Conservation (phyloP, 2,329 filamentous ascomycete genomes). For the Diplocarpon mali region DNA sequence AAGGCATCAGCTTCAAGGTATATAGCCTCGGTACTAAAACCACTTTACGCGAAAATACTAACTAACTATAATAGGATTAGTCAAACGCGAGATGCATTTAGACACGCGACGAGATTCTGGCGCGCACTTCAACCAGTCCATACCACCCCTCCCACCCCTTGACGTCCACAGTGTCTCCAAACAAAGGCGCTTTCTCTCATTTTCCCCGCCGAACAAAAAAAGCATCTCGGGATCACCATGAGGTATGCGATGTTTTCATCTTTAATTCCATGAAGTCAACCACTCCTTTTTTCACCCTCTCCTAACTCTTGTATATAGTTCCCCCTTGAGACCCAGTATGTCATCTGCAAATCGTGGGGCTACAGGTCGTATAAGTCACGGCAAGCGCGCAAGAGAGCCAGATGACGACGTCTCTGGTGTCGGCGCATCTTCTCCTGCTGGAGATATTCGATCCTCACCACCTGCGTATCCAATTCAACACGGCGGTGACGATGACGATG, state of each 20-base stretch:
- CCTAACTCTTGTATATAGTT: conserved; percentile 42
- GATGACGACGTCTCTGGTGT: conserved; percentile 48
- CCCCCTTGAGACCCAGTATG: conserved; percentile 70
- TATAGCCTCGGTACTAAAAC: conserved; percentile 2
- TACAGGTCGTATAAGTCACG: conserved; percentile 34
- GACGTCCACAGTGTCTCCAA: neutral
- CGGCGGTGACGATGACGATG: conserved; percentile 56
- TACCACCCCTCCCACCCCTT: neutral
- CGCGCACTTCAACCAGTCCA: conserved; percentile 1
- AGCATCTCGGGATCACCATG: conserved; percentile 16
- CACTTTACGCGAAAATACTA: conserved; percentile 16
- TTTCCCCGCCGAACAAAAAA: neutral
- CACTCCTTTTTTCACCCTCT: conserved; percentile 11
- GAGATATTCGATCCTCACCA: conserved; percentile 50
- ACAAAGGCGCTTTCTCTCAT: neutral
- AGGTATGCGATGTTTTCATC: conserved; percentile 23
- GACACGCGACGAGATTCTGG: conserved; percentile 2
- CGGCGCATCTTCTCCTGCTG: conserved; percentile 41
- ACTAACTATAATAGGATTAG: neutral
- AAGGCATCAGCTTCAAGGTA: conserved; percentile 7
- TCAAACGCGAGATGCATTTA: neutral
- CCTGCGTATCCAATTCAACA: conserved; percentile 52
- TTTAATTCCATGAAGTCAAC: neutral
- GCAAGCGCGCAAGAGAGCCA: conserved; percentile 54
- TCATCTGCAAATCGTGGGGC: conserved; percentile 72